These are phyloP conservation scores for Polymyxa betae DNA, from an alignment of 208 protist species.

Conservation along the genomic window DNA sequence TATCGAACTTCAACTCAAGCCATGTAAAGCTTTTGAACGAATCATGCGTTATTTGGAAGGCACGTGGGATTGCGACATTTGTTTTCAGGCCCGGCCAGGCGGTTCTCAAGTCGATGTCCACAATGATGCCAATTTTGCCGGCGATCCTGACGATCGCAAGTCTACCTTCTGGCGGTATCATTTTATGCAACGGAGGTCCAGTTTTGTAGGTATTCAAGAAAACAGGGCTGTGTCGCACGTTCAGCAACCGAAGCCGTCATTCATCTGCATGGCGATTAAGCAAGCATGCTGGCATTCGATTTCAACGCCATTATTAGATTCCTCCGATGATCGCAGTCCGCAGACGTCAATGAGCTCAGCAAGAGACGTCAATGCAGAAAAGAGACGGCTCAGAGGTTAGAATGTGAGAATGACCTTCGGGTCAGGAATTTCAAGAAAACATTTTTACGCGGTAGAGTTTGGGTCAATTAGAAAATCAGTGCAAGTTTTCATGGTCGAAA, in stretches of 20 bases:
- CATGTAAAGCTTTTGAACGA: not conserved
- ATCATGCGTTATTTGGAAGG: not conserved
- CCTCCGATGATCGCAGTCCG: no score
- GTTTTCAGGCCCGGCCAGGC: not conserved
- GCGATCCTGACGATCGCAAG: not conserved
- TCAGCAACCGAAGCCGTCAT: not conserved
- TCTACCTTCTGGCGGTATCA: not conserved
- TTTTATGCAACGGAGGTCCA: not conserved
- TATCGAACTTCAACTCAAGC: not conserved
- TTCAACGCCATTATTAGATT: no score
- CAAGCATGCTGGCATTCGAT: no score
- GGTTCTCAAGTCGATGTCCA: not conserved
- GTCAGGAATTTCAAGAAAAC: no score
- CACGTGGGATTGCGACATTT: not conserved
- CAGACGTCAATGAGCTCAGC: no score
- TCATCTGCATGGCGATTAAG: no score
- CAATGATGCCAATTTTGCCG: not conserved
- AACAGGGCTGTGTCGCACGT: not conserved
- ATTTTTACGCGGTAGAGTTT: no score
- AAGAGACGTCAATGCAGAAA: no score
- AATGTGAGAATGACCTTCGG: no score
- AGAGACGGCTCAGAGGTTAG: no score
- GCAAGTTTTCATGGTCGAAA: no score
- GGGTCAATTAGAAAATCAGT: no score
- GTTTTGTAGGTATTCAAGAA: not conserved